These are phyloP conservation scores for Nigrograna mackinnonii DNA, from an alignment of 2,329 filamentous ascomycete species.

Conservation along the genomic window DNA sequence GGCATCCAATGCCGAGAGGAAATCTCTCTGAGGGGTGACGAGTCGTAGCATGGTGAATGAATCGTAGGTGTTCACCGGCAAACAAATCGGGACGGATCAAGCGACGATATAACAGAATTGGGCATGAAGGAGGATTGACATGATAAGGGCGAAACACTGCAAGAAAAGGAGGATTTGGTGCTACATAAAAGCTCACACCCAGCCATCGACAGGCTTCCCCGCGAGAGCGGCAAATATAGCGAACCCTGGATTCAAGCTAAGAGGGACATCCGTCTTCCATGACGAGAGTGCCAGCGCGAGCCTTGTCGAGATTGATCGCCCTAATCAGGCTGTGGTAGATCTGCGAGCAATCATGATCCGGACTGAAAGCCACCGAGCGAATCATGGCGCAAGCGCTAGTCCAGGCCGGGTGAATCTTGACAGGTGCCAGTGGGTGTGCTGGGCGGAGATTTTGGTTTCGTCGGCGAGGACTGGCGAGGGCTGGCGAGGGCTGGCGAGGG, in stretches of 20 bases:
- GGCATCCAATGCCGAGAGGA: too few relatives aligned
- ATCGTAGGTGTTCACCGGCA: too few relatives aligned
- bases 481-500: too few relatives aligned
- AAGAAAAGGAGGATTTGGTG: slow-evolving; percentile 1
- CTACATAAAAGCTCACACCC: slow-evolving; percentile 1
- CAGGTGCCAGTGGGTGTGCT: too few relatives aligned
- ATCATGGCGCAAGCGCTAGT: slow-evolving; percentile 6
- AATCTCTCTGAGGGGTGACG: too few relatives aligned
- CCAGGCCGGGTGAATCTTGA: neutral
- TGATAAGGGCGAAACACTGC: neutral
- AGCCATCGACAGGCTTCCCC: slow-evolving; percentile 1
- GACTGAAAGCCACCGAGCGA: slow-evolving; percentile 5
- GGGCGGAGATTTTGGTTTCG: too few relatives aligned
- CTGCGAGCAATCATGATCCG: slow-evolving; percentile 11
- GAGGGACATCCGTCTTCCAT: neutral
- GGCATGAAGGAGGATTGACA: too few relatives aligned
- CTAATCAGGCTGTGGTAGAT: slow-evolving; percentile 6
- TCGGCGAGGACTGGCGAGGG: too few relatives aligned
- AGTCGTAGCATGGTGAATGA: neutral
- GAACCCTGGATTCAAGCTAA: slow-evolving; percentile 5
- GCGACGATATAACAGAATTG: too few relatives aligned
- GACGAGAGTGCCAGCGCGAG: slow-evolving; percentile 6
- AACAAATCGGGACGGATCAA: too few relatives aligned
- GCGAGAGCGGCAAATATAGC: slow-evolving; percentile 12
- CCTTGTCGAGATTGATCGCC: slow-evolving; percentile 4